These are phyloP conservation scores for Monilinia polystroma DNA, from an alignment of 2,329 filamentous ascomycete species.

Conservation along the genomic window DNA sequence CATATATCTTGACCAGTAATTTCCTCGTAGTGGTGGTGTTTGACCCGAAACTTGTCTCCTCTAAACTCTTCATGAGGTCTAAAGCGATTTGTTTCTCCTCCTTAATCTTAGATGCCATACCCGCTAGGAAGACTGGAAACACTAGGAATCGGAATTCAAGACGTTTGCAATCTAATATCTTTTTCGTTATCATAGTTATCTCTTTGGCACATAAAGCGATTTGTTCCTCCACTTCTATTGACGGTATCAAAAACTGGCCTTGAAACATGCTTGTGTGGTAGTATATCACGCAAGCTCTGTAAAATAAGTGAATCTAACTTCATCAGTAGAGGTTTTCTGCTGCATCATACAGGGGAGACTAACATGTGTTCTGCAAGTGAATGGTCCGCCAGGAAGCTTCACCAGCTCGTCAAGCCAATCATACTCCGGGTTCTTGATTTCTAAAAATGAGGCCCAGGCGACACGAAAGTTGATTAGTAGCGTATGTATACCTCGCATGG, in stretches of 20 bases:
- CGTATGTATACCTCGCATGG: background rate
- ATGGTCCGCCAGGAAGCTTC: background rate
- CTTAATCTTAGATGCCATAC: constrained; percentile 45
- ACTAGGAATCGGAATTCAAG: constrained; percentile 48
- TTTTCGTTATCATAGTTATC: constrained; percentile 47
- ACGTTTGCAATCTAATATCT: constrained; percentile 43
- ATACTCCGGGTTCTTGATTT: background rate
- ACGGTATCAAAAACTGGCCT: constrained; percentile 46
- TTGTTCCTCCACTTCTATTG: constrained; percentile 43
- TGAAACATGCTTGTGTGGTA: constrained; percentile 55
- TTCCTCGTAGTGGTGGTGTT: constrained; percentile 48
- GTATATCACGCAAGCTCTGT: constrained; percentile 51
- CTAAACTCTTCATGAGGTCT: constrained; percentile 49
- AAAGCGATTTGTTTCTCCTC: constrained; percentile 48
- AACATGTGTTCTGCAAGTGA: constrained; percentile 14
- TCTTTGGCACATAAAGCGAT: constrained; percentile 46
- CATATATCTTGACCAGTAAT: constrained; percentile 45
- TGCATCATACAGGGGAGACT: background rate
- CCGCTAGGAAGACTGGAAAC: constrained; percentile 56
- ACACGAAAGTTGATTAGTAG: background rate
- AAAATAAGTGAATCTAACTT: constrained; percentile 46
- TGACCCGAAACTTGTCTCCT: constrained; percentile 49
- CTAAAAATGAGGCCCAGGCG: background rate
- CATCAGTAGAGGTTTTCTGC: constrained; percentile 4
- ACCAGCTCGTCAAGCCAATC: constrained; percentile 2